phyloP scores from a whole-genome alignment of 2,329 filamentous ascomycete genomes.

The Aspergillus ochraceoroseus region DNA sequence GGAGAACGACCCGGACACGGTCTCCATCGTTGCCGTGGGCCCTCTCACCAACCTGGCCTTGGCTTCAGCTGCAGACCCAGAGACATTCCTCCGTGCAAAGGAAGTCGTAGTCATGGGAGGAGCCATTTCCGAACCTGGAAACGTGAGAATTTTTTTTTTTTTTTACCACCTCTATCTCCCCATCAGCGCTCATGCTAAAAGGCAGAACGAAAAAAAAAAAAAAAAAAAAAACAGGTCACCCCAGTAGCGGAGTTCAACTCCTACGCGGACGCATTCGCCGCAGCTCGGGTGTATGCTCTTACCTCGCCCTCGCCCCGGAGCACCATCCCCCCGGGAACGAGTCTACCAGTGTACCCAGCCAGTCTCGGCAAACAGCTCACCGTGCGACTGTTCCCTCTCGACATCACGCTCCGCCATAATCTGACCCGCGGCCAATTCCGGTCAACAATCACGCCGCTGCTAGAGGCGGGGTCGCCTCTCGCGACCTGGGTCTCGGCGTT shows the following conservation, averaged over 20 bases:
- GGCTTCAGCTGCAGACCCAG: constrained; percentile 80
- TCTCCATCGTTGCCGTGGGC: constrained; percentile 86
- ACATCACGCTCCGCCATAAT: constrained; percentile 68
- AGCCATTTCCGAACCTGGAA: constrained; percentile 71
- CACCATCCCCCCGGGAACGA: constrained; percentile 61
- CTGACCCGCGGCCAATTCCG: constrained; percentile 59
- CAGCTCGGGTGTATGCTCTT: constrained; percentile 70
- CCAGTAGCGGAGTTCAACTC: constrained; percentile 94
- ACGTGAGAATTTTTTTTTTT: no score
- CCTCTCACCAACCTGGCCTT: constrained; percentile 91
- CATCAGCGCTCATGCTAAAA: no score
- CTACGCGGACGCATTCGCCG: constrained; percentile 77
- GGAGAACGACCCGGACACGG: constrained; percentile 74
- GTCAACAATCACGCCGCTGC: constrained; percentile 51
- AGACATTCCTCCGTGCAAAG: constrained; percentile 81
- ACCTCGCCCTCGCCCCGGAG: constrained; percentile 74
- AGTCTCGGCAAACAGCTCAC: constrained; percentile 60
- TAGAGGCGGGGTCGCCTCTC: constrained; percentile 63
- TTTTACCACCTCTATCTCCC: no score
- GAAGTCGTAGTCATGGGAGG: constrained; percentile 96
- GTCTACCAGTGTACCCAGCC: constrained; percentile 59
- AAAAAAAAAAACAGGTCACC: no score
- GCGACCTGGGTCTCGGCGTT: constrained; percentile 70
- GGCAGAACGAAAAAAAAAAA: no score
- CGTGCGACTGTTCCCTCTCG: constrained; percentile 68